Base-by-base conservation (phyloP, 2,329 filamentous ascomycete species). In the Hypoxylon sp. region DNA sequence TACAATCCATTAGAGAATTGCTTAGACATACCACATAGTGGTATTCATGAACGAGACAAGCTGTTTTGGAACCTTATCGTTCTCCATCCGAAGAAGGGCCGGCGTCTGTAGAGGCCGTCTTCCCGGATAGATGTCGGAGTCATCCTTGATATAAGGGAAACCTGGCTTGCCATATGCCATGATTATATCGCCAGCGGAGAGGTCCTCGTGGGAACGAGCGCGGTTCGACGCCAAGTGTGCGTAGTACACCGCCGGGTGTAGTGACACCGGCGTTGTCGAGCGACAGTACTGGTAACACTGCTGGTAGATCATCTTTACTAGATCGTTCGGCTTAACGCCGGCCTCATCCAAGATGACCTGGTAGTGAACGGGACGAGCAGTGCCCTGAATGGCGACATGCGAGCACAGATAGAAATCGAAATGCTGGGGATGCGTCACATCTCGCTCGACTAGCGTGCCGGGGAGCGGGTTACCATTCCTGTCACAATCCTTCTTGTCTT, bases 251-350 rank as follows among this genome's bases (percentile, higher is more conserved):
- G 96, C 94, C 0, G 96, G 96, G 70, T 90, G 92, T 0, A 96
- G 80, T 0, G 94, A 97, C 0, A 99, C 94, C 0, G 96, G 93
- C 0, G 95, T 98, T 0, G 94, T 98, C 0, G 94, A 96, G 14
- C 96, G 89, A 59, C 91, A 90, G 75, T 97, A 99, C 60, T 97
- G 93, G 78, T 97, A 99, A 46, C 91, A 97, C 68, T 97, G 94
- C 71, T 97, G 91, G 73, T 98, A 98, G 21, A 98, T 91, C 87
- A 98, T 91, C 60, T 90, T 90, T 74, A 97, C 92, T 0, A 99
- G 83, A 1, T 90, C 85, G 43, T 92, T 88, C 0, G 90, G 84
- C 0, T 84, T 78, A 73, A 92, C 85, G 1, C 85, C 82, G 55
- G 90, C 87, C 77, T 98, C 94, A 75, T 99, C 96, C 48, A 91